phyloP scores from a whole-genome alignment of 768 basidiomycete species.

The Podaxis sp. region DNA sequence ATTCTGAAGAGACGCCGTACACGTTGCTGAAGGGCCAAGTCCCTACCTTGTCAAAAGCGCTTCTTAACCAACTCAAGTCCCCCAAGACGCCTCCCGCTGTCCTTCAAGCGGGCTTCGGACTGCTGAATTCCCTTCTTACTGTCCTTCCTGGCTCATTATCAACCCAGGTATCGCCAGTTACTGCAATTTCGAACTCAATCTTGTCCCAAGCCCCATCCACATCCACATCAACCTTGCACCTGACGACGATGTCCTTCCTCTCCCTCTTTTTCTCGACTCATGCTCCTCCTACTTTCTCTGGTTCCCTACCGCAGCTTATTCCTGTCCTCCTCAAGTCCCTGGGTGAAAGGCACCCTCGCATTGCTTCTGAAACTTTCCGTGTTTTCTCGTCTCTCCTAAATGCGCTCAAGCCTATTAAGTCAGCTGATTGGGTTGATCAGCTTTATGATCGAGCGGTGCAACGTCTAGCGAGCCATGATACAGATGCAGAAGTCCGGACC shows the following conservation, averaged over 20 bases:
- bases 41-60: constrained; percentile 70
- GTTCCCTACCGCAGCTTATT: constrained; percentile 62
- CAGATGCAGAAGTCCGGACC: constrained; percentile 85
- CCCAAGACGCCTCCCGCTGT: constrained; percentile 73
- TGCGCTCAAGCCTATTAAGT: constrained; percentile 65
- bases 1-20: constrained; percentile 73
- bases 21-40: constrained; percentile 71
- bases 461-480: constrained; percentile 73
- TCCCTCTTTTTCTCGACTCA: constrained; percentile 76
- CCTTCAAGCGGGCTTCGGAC: constrained; percentile 80
- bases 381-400: constrained; percentile 81
- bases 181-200: constrained; percentile 58
- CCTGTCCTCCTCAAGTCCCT: constrained; percentile 73
- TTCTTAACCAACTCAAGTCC: constrained; percentile 82
- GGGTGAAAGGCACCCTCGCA: constrained; percentile 81
- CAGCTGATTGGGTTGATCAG: constrained; percentile 60
- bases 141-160: constrained; percentile 85
- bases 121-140: constrained; percentile 69
- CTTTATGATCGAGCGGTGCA: constrained; percentile 73
- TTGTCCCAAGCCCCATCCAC: constrained; percentile 67
- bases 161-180: constrained; percentile 57
- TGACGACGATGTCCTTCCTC: constrained; percentile 83
- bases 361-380: constrained; percentile 84
- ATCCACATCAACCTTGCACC: constrained; percentile 76
- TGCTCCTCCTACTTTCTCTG: constrained; percentile 50